Percentiles rank a stretch among this genome's conserved stretches.
These are phyloP conservation scores for Zygoascus bituminiphila DNA, from an alignment of 805 yeast species.

Conservation along the genomic window DNA sequence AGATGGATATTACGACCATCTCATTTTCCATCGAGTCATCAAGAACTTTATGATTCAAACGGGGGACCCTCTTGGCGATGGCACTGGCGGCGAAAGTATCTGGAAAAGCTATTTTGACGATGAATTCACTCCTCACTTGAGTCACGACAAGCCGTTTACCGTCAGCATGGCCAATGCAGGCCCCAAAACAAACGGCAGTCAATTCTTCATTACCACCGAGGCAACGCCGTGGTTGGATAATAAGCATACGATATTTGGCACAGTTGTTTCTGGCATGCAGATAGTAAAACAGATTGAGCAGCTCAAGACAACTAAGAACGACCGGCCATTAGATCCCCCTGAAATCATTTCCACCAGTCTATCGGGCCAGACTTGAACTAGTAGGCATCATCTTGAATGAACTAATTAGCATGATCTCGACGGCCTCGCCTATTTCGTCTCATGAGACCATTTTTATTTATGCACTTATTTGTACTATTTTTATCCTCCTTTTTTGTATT, in stretches of 20 bases:
- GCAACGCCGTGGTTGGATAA: slow-evolving; percentile 47
- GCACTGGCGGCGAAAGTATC: slow-evolving; percentile 34
- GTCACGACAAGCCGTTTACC: slow-evolving; percentile 45
- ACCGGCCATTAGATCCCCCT: slow-evolving; percentile 37
- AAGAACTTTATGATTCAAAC: slow-evolving; percentile 53
- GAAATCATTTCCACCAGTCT: slow-evolving; percentile 19
- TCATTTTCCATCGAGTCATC: slow-evolving; percentile 35
- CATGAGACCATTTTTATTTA: no score
- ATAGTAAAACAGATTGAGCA: slow-evolving; percentile 43
- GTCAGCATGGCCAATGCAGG: slow-evolving; percentile 60
- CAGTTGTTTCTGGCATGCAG: slow-evolving; percentile 42
- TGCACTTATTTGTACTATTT: no score
- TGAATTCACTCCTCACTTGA: slow-evolving; percentile 38
- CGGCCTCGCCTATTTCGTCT: no score
- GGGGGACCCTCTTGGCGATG: slow-evolving; percentile 45
- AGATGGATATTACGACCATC: slow-evolving; percentile 33
- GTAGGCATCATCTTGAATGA: no score
- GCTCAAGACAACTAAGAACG: slow-evolving; percentile 38
- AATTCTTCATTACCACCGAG: slow-evolving; percentile 51
- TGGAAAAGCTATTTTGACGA: slow-evolving; percentile 37
- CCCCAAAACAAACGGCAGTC: slow-evolving; percentile 50
- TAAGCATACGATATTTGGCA: slow-evolving; percentile 52
- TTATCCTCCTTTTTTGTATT: no score
- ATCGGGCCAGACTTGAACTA: no score
- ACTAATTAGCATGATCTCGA: no score